Evolutionary conservation across 495 filamentous ascomycete genomes (phyloP).

Genomic region (Cairneyella variabilis): DNA sequence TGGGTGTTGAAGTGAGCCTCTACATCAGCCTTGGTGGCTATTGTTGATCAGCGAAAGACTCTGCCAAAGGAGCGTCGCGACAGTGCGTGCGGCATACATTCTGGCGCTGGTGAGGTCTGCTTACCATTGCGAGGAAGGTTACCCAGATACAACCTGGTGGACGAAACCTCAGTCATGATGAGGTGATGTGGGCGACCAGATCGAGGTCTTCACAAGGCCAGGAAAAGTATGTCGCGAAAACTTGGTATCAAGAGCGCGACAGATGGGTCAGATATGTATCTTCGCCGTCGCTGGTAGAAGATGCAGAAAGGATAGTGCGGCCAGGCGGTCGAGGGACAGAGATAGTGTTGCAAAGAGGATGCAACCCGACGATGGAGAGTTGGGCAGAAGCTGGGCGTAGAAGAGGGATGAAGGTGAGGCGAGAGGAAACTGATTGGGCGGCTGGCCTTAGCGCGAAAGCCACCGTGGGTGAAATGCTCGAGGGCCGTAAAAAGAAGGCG

Average conservation of each 20-base stretch:
- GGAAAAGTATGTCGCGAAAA: neutral
- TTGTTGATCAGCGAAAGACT: slow-evolving; percentile 6
- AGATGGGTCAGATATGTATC: neutral
- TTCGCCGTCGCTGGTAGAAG: neutral
- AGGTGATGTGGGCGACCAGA: slow-evolving; percentile 5
- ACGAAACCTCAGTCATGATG: slow-evolving; percentile 73
- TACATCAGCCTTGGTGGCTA: slow-evolving; percentile 94
- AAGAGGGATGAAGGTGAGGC: neutral
- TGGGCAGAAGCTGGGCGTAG: neutral
- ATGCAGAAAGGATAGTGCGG: neutral
- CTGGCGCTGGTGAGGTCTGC: slow-evolving; percentile 28
- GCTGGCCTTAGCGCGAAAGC: no score
- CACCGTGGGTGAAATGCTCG: no score
- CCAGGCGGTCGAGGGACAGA: neutral
- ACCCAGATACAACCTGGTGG: slow-evolving; percentile 90
- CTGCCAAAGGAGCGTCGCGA: neutral
- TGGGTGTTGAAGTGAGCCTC: slow-evolving; percentile 93
- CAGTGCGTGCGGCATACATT: neutral
- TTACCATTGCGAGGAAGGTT: slow-evolving; percentile 96
- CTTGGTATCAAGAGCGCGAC: no score
- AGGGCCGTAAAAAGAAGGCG: no score
- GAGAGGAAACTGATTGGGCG: no score
- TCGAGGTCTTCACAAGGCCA: neutral
- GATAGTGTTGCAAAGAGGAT: neutral
- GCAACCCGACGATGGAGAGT: slow-evolving; percentile 1